phyloP scores from a whole-genome alignment of 306 rosid genomes.

The Fagus sylvatica region DNA sequence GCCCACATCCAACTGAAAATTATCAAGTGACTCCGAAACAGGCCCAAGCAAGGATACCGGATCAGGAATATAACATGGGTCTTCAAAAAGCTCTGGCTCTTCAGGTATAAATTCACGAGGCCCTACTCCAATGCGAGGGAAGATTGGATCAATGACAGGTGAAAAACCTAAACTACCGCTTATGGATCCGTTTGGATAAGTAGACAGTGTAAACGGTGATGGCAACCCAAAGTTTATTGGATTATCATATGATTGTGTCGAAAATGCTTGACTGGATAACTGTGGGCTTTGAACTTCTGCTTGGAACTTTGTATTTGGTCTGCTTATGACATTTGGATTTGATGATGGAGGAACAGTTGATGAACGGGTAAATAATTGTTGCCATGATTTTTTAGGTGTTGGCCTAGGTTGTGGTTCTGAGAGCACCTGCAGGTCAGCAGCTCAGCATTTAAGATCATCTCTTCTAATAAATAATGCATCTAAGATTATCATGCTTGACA shows the following conservation, averaged over 20 bases:
- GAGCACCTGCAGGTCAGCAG: constrained; percentile 62
- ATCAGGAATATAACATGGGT: constrained; percentile 89
- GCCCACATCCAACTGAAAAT: constrained; percentile 83
- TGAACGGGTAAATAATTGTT: constrained; percentile 88
- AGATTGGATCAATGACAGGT: constrained; percentile 72
- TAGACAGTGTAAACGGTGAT: constrained; percentile 69
- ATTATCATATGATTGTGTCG: constrained; percentile 68
- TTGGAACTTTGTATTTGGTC: constrained; percentile 75
- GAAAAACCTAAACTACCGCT: constrained; percentile 82
- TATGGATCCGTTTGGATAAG: constrained; percentile 51
- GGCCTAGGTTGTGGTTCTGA: constrained; percentile 63
- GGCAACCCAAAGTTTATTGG: constrained; percentile 91
- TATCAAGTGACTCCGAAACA: constrained; percentile 92
- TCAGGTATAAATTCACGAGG: constrained; percentile 60
- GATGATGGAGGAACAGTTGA: constrained; percentile 59
- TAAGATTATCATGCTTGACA: constrained; percentile 5
- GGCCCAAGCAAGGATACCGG: constrained; percentile 90
- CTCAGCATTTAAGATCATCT: constrained; percentile 27
- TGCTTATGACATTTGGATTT: constrained; percentile 74
- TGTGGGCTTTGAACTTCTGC: constrained; percentile 58
- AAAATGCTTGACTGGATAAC: constrained; percentile 51
- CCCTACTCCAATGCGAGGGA: constrained; percentile 58
- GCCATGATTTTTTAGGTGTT: constrained; percentile 91
- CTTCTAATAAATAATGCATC: constrained; percentile 13
- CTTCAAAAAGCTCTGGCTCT: constrained; percentile 92